These are phyloP conservation scores for Sphaerulina populicola DNA, from an alignment of 2,329 filamentous ascomycete species.

Conservation along the genomic window DNA sequence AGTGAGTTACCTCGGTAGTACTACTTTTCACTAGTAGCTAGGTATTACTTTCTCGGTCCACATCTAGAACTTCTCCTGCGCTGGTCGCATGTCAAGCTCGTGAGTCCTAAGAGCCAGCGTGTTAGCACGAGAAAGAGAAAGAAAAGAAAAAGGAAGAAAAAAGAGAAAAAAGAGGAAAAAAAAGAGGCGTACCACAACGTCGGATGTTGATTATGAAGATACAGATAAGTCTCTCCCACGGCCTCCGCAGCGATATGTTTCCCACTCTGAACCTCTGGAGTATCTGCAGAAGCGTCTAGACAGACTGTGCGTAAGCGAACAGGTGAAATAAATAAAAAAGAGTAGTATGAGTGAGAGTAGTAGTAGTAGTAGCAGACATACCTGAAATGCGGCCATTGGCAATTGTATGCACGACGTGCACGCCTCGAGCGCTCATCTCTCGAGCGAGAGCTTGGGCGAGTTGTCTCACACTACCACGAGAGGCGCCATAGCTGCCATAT, in stretches of 20 bases:
- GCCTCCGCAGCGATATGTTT: constrained; percentile 53
- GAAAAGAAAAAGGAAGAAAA: too few relatives aligned
- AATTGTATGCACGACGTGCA: constrained; percentile 54
- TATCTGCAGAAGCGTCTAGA: not conserved
- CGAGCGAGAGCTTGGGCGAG: constrained; percentile 49
- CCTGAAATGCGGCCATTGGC: constrained; percentile 50
- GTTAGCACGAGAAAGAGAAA: not conserved
- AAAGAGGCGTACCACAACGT: constrained; percentile 41
- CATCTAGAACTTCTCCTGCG: constrained; percentile 42
- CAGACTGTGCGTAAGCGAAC: too few relatives aligned
- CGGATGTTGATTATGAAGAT: constrained; percentile 43
- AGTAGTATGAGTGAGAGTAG: too few relatives aligned
- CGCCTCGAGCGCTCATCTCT: constrained; percentile 49
- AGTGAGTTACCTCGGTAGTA: too few relatives aligned
- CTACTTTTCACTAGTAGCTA: too few relatives aligned
- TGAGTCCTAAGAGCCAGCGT: constrained; percentile 25
- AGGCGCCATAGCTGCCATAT: constrained; percentile 49
- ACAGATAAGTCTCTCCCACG: constrained; percentile 50
- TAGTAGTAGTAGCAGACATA: constrained; percentile 39
- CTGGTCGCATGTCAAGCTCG: constrained; percentile 46
- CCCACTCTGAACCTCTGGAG: not conserved
- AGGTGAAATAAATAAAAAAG: too few relatives aligned
- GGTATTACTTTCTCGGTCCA: too few relatives aligned
- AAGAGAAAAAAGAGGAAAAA: too few relatives aligned
- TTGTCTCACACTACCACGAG: constrained; percentile 46